Evolutionary conservation across 179 eudicot species (phyloP), one percentile per base, ranked within the genome.

Genomic region (Gypsophila paniculata): DNA sequence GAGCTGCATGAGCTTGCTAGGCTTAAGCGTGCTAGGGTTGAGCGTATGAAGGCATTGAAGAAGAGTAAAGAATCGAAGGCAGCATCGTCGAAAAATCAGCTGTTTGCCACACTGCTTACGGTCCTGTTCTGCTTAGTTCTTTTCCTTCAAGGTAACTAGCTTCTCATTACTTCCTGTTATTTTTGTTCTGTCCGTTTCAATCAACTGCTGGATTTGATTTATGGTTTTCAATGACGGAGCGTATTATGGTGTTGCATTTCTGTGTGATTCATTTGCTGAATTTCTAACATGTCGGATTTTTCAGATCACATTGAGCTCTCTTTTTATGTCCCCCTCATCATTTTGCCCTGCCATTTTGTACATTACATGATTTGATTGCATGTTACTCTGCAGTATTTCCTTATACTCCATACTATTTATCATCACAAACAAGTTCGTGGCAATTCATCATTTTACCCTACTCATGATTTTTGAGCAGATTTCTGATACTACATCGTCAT

Each of bases 11-110:
- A 87, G 57, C 76, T 91, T 49, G 87, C 91, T 25, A 86, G 71
- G 82, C 78, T 85, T 71, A 91, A 87, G 72, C 86, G 88, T 19
- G 89, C 95, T 3, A 79, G 90, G 74, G 74, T 81, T 15, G 92
- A 89, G 74, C 81, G 97, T 29, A 85, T 87, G 89, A 91, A 89
- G 81, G 97, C 88, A 13, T 42, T 87, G 83, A 91, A 86, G 92
- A 87, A 87, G 79, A 81, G 81, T 79, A 89, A 83, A 81, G 93
- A 84, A 62, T 71, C 84, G 0, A 90, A 86, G 82, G 75, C 72
- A 62, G 55, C 90, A 3, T 78, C 87, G 8, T 87, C 89, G 0
- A 81, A 77, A 75, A 91, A 87, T 66, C 89, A 78, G 78, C 51
- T 83, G 2, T 69, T 90, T 74, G 95, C 93, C 71, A 85, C 86